Base-by-base conservation (phyloP, 2,329 filamentous ascomycete species). In the Beauveria sp. region DNA sequence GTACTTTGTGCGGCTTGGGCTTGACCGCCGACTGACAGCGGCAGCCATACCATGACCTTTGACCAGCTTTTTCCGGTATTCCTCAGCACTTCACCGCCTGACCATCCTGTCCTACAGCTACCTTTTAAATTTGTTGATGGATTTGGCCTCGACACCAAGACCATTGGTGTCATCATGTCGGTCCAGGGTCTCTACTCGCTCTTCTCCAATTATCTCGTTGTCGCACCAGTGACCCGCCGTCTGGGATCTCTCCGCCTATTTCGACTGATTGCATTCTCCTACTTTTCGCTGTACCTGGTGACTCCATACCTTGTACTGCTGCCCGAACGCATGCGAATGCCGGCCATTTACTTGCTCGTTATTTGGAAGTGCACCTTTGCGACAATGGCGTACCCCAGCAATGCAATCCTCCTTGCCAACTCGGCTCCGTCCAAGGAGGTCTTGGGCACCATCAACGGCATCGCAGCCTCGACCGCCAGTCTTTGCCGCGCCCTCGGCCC, bases 11-110 rank as follows among this genome's bases (percentile, higher is more conserved):
- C 63, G 24, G 12, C 45, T 14, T 10, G 4, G 22, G 22, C 10
- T 18, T 5, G 9, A 10, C 8, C 6, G 7, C 28, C 9, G 6
- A 14, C 42, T 22, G 34, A 34, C 12, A 3, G 14, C 5, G 3
- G 34, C 69, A 96, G 93, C 77, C 93, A 98, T 77, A 97, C 93
- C 14, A 97, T 99, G 76, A 96, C 93, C 0, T 95, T 96, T 68
- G 95, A 99, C 75, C 90, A 96, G 70, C 83, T 98, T 54, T 87
- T 98, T 68, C 93, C 95, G 0, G 90, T 97, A 2, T 91, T 99
- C 67, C 85, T 99, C 70, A 93, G 90, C 73, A 90, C 90, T 50
- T 75, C 76, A 18, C 73, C 77, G 10, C 81, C 80, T 1, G 67
- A 77, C 72, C 81, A 69, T 71, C 82, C 70, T 74, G 83, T 70